Evolutionary conservation across 768 basidiomycete species (phyloP).

Genomic region (Clitopilus passeckerianus): DNA sequence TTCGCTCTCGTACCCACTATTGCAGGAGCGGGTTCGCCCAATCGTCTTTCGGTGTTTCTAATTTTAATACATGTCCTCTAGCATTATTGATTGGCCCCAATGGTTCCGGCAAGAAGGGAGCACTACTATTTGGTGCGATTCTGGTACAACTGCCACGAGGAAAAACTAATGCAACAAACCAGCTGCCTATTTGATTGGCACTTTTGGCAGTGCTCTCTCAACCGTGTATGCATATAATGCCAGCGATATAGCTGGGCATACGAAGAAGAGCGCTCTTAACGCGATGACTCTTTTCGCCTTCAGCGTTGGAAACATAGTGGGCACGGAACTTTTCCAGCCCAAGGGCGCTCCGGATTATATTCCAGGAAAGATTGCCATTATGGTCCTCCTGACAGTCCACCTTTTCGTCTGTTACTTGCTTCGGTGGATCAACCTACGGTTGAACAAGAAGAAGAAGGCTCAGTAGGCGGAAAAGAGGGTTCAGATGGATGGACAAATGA

Average conservation of each 20-base stretch:
- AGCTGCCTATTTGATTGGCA: slow-evolving; percentile 48
- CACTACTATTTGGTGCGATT: slow-evolving; percentile 47
- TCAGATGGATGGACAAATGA: slow-evolving; percentile 48
- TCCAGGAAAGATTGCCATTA: slow-evolving; percentile 62
- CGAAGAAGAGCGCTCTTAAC: slow-evolving; percentile 66
- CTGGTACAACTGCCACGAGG: not conserved
- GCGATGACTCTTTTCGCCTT: slow-evolving; percentile 54
- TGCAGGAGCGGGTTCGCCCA: slow-evolving; percentile 39
- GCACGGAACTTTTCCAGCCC: slow-evolving; percentile 59
- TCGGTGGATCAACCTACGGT: slow-evolving; percentile 47
- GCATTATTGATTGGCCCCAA: slow-evolving; percentile 54
- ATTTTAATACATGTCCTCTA: slow-evolving; percentile 3
- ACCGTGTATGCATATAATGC: slow-evolving; percentile 63
- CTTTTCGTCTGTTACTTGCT: slow-evolving; percentile 42
- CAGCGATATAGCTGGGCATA: slow-evolving; percentile 59
- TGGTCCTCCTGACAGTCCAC: slow-evolving; percentile 52
- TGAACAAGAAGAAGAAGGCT: slow-evolving; percentile 44
- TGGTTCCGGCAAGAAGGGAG: slow-evolving; percentile 41
- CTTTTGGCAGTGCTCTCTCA: slow-evolving; percentile 56
- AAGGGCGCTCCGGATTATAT: slow-evolving; percentile 59
- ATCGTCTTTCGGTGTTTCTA: not conserved
- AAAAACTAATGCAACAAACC: not conserved
- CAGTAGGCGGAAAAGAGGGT: slow-evolving; percentile 38
- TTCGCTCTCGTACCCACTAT: slow-evolving; percentile 56
- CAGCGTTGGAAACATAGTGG: slow-evolving; percentile 56